Evolutionary conservation across 2,329 filamentous ascomycete species (phyloP).

Genomic region (Rhynchosporium secalis): DNA sequence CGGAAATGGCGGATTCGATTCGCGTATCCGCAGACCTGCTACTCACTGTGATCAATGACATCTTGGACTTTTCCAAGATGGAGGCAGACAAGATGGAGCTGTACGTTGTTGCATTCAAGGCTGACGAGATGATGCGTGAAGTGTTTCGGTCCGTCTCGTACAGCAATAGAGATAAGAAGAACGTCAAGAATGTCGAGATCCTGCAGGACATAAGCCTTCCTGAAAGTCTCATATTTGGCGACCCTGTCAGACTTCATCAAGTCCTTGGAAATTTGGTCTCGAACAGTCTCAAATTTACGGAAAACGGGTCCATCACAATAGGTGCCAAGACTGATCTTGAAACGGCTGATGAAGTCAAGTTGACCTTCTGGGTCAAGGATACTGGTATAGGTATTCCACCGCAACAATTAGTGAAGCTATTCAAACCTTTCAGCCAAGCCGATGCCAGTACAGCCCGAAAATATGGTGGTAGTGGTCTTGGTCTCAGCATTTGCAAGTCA

Average conservation of each 20-base stretch:
- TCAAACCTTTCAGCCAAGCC: conserved; percentile 90
- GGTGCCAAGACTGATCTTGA: conserved; percentile 72
- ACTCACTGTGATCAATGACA: conserved; percentile 93
- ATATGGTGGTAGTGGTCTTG: conserved; percentile 88
- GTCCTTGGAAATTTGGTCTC: conserved; percentile 81
- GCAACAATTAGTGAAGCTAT: conserved; percentile 80
- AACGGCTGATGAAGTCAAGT: conserved; percentile 65
- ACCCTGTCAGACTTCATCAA: conserved; percentile 66
- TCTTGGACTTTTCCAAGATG: conserved; percentile 92
- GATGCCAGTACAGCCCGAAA: conserved; percentile 87
- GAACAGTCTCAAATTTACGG: conserved; percentile 93
- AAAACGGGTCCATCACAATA: conserved; percentile 82
- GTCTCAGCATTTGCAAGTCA: conserved; percentile 91
- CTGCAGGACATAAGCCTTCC: conserved; percentile 71
- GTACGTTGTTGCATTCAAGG: conserved; percentile 68
- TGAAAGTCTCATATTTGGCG: conserved; percentile 65
- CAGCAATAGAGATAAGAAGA: conserved; percentile 63
- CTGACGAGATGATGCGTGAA: conserved; percentile 64
- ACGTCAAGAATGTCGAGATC: conserved; percentile 62
- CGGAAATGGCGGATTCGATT: conserved; percentile 85
- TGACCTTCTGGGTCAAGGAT: conserved; percentile 85
- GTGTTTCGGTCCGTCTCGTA: conserved; percentile 66
- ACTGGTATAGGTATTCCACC: conserved; percentile 89
- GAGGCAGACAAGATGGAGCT: conserved; percentile 86
- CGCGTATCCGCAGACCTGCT: conserved; percentile 82